phyloP scores from a whole-genome alignment of 75 land plant genomes.

The Gnetum montanum region DNA sequence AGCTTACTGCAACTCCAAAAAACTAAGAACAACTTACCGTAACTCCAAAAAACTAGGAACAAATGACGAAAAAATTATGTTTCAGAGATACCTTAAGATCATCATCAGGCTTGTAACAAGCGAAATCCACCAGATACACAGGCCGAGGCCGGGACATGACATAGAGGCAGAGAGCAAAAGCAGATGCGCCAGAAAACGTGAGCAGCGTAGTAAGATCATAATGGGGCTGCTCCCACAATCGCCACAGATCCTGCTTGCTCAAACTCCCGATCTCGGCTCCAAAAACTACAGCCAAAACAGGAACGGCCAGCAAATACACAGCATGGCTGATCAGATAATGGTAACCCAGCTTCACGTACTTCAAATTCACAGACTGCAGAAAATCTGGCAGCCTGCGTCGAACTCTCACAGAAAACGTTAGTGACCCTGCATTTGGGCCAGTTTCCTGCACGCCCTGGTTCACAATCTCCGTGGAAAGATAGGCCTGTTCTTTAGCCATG shows the following conservation, averaged over 20 bases:
- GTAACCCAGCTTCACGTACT: conserved; percentile 88
- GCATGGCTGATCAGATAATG: conserved; percentile 71
- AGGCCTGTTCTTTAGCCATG: conserved; percentile 23
- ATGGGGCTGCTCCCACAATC: conserved; percentile 46
- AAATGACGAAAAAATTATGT: not conserved
- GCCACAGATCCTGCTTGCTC: conserved; percentile 49
- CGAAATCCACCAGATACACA: conserved; percentile 63
- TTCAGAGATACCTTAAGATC: not conserved
- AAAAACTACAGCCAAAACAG: conserved; percentile 46
- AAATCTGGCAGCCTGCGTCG: conserved; percentile 74
- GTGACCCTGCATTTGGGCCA: conserved; percentile 30
- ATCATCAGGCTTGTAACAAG: conserved; percentile 22
- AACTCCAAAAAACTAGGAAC: too few species aligned
- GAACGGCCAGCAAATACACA: conserved; percentile 52
- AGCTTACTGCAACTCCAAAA: too few species aligned
- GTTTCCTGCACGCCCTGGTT: conserved; percentile 20
- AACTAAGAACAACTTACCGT: too few species aligned
- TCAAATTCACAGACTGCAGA: conserved; percentile 78
- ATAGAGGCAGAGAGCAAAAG: conserved; percentile 48
- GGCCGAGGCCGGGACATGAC: conserved; percentile 58
- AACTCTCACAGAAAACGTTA: conserved; percentile 66
- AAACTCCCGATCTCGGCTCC: conserved; percentile 68
- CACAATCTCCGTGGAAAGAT: conserved; percentile 41
- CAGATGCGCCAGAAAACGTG: conserved; percentile 39
- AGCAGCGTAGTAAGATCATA: conserved; percentile 55